Conservation (phyloP, 345 rosid genomes). For the Salix purpurea region DNA sequence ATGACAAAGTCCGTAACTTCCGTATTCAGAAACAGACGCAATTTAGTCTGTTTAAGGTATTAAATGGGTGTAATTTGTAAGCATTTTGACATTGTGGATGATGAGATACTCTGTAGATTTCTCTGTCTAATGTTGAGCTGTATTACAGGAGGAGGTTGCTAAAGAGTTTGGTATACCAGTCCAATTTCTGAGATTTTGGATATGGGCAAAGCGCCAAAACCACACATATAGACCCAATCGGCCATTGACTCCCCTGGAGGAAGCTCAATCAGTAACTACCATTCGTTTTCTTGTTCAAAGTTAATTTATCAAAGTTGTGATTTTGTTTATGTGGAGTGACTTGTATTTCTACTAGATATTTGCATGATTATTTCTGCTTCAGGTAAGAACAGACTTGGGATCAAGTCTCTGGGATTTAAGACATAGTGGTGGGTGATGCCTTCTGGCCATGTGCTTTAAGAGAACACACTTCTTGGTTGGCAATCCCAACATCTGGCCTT, state of each 20-base stretch:
- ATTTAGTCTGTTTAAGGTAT: constrained; percentile 80
- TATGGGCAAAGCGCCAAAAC: constrained; percentile 94
- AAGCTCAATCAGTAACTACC: constrained; percentile 58
- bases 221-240: constrained; percentile 90
- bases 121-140: not conserved
- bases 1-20: constrained; percentile 86
- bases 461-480: not conserved
- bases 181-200: constrained; percentile 88
- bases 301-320: not conserved
- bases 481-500: not conserved
- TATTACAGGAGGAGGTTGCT: constrained; percentile 82
- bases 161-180: constrained; percentile 82
- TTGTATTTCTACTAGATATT: not conserved
- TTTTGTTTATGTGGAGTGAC: not conserved
- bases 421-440: not conserved
- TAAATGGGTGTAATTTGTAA: not conserved
- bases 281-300: not conserved
- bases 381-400: not conserved
- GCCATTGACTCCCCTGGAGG: constrained; percentile 72
- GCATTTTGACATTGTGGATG: not conserved
- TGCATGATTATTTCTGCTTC: not conserved
- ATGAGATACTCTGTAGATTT: not conserved
- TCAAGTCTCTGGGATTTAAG: not conserved
- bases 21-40: constrained; percentile 81
- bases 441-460: not conserved